These are phyloP conservation scores for Fusarium euwallaceae DNA, from an alignment of 2,329 filamentous ascomycete genomes.

Conservation along the genomic window DNA sequence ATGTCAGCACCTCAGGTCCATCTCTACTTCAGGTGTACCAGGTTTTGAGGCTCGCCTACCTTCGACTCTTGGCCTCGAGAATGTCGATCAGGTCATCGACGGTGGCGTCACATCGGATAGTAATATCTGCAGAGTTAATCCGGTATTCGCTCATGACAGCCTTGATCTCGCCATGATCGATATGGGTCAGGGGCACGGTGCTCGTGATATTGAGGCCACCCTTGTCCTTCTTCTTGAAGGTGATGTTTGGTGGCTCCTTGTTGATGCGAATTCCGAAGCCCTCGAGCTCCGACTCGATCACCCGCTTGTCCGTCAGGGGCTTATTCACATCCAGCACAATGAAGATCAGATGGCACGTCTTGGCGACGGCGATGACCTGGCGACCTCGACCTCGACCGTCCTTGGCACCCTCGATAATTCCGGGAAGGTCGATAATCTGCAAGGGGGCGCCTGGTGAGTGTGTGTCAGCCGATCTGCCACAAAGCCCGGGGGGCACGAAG, in stretches of 20 bases:
- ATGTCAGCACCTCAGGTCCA: conserved; percentile 27
- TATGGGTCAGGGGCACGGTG: conserved; percentile 91
- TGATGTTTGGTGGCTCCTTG: conserved; percentile 96
- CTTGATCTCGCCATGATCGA: conserved; percentile 96
- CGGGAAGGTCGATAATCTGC: conserved; percentile 97
- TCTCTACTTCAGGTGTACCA: conserved; percentile 10
- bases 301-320: conserved; percentile 93
- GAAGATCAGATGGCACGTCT: conserved; percentile 98
- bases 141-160: conserved; percentile 98
- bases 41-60: conserved; percentile 45
- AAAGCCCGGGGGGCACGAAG: conserved; percentile 19
- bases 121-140: conserved; percentile 96
- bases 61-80: conserved; percentile 89
- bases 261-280: conserved; percentile 98
- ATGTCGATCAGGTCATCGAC: conserved; percentile 97
- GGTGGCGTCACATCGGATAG: conserved; percentile 97
- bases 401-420: conserved; percentile 99
- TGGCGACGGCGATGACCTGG: conserved; percentile 98
- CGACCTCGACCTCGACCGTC: conserved; percentile 97
- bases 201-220: conserved; percentile 96
- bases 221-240: conserved; percentile 99
- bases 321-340: conserved; percentile 99
- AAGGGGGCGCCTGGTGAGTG: conserved; percentile 79
- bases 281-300: conserved; percentile 95
- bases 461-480: conserved; percentile 37